A percentile compares a stretch with the other conserved stretches of the same genome.
Conservation (phyloP, 345 rosid species). For the Pseudoturritis turrita region DNA sequence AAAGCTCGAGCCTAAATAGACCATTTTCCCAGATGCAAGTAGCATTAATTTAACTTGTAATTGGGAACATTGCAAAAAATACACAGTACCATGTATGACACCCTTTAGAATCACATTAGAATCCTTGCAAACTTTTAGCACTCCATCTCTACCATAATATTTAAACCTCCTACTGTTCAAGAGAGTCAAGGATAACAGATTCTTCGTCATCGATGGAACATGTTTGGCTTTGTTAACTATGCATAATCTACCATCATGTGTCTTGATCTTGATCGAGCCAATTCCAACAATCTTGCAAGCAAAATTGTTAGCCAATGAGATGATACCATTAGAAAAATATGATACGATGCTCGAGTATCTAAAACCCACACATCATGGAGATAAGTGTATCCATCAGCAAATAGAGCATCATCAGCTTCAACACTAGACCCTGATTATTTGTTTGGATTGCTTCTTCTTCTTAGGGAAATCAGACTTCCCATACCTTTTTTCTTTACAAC, state of each 20-base stretch:
- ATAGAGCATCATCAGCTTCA: no score
- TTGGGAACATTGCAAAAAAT: not conserved
- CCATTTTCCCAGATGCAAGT: no score
- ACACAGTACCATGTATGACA: not conserved
- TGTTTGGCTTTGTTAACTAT: not conserved
- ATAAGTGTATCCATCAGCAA: no score
- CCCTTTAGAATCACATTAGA: not conserved
- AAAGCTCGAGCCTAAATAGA: no score
- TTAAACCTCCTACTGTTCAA: not conserved
- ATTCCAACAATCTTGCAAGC: not conserved
- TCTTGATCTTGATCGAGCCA: not conserved
- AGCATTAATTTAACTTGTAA: not conserved
- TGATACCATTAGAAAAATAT: no score
- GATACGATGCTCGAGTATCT: no score
- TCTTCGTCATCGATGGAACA: not conserved
- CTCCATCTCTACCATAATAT: not conserved
- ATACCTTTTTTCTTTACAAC: no score
- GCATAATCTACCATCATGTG: not conserved
- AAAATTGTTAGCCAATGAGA: not conserved
- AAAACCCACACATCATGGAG: no score
- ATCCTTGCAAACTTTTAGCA: not conserved
- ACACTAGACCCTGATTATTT: no score
- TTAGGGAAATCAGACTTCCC: no score
- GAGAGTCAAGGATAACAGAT: not conserved
- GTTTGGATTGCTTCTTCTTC: no score